Evolutionary conservation across 805 yeast genomes (phyloP).

Genomic region (Hermanozyma aechmeae): DNA sequence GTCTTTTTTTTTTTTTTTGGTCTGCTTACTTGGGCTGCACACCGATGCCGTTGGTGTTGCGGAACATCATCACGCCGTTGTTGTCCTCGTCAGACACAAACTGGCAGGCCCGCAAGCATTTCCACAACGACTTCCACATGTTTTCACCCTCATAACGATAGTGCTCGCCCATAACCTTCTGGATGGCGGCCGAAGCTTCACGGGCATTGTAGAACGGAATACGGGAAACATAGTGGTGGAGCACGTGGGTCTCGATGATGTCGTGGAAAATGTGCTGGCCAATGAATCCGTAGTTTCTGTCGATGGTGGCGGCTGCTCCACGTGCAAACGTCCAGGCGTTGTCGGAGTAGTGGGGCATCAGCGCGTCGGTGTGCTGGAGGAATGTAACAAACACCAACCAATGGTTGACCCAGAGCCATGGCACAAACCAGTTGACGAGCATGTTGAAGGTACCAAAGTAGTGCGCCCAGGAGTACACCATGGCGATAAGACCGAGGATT

Average conservation of each 20-base stretch:
- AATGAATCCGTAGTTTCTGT: slow-evolving; percentile 72
- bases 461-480: slow-evolving; percentile 44
- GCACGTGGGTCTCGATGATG: slow-evolving; percentile 83
- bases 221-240: slow-evolving; percentile 76
- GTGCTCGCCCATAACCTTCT: slow-evolving; percentile 57
- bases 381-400: slow-evolving; percentile 59
- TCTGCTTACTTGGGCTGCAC: slow-evolving; percentile 10
- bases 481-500: slow-evolving; percentile 32
- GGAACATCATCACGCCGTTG: slow-evolving; percentile 44
- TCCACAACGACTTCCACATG: slow-evolving; percentile 54
- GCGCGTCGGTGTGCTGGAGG: slow-evolving; percentile 53
- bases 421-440: slow-evolving; percentile 47
- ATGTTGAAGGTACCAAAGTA: slow-evolving; percentile 40
- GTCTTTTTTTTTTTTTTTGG: no score
- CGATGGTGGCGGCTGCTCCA: slow-evolving; percentile 69
- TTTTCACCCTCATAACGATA: slow-evolving; percentile 41
- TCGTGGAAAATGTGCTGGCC: slow-evolving; percentile 79
- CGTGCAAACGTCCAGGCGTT: slow-evolving; percentile 54
- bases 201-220: slow-evolving; percentile 87
- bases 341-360: slow-evolving; percentile 50
- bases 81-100: slow-evolving; percentile 63
- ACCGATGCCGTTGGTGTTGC: slow-evolving; percentile 43
- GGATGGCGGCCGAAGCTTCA: slow-evolving; percentile 67
- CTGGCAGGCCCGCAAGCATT: slow-evolving; percentile 53
- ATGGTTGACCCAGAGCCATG: slow-evolving; percentile 53